Evolutionary conservation across 2,329 filamentous ascomycete species (phyloP).

Genomic region (Verticillium longisporum): DNA sequence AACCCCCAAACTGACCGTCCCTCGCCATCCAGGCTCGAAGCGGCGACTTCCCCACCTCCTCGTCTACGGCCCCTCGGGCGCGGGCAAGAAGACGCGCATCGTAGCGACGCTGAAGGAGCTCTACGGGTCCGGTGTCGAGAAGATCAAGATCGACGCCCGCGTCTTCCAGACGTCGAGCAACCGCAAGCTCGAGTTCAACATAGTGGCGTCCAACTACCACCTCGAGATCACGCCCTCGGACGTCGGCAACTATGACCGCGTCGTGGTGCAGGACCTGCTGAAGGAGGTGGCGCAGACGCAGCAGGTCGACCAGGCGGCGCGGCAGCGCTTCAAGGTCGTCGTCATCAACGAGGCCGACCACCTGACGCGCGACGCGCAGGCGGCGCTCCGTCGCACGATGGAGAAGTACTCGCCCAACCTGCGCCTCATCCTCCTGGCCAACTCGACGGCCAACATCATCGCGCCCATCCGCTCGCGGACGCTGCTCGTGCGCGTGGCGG

Average conservation of each 20-base stretch:
- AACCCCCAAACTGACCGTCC: neutral
- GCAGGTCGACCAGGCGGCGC: conserved; percentile 89
- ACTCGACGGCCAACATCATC: conserved; percentile 97
- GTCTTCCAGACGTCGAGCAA: conserved; percentile 94
- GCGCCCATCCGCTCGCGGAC: conserved; percentile 94
- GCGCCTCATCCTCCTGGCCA: conserved; percentile 83
- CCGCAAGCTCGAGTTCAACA: conserved; percentile 98
- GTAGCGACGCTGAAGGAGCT: conserved; percentile 92
- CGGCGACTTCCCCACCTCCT: conserved; percentile 92
- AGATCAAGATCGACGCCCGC: conserved; percentile 98
- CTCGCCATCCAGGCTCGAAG: conserved; percentile 68
- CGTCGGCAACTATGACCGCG: conserved; percentile 91
- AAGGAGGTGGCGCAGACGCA: conserved; percentile 99
- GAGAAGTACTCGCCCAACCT: conserved; percentile 98
- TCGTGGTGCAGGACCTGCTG: conserved; percentile 89
- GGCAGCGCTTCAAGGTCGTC: conserved; percentile 94
- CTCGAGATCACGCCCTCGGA: conserved; percentile 97
- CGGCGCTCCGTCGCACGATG: conserved; percentile 91
- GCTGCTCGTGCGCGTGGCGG: conserved; percentile 83
- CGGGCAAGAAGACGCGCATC: conserved; percentile 95
- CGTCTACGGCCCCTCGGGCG: conserved; percentile 92
- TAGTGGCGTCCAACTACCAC: conserved; percentile 94
- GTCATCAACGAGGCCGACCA: conserved; percentile 99
- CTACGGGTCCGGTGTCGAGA: conserved; percentile 94
- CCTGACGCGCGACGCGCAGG: conserved; percentile 88